Evolutionary conservation across 2,329 filamentous ascomycete genomes (phyloP), one percentile per base, ranked within the genome.

Genomic region (Botrytis paeoniae): DNA sequence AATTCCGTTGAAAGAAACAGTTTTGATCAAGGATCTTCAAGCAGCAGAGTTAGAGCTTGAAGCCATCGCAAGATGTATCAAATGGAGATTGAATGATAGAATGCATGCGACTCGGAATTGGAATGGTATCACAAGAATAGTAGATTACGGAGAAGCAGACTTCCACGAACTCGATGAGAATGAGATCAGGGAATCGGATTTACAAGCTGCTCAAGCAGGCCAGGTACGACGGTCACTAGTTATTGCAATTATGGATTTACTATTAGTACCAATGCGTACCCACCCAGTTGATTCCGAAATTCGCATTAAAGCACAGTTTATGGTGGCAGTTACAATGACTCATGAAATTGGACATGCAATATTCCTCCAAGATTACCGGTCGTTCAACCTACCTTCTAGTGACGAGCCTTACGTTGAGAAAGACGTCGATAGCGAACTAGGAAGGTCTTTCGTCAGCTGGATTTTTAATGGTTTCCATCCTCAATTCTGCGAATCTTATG

Each of bases 321-420:
- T 78, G 66, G 75, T 77, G 3, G 78, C 73, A 20, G 62, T 78
- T 3, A 79, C 79, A 25, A 77, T 80, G 66, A 74, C 74, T 3
- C 79, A 80, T 66, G 79, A 80, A 61, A 64, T 80, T 41, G 78
- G 75, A 1, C 78, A 80, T 74, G 73, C 73, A 3, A 74, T 79
- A 22, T 78, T 77, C 72, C 73, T 73, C 32, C 75, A 77, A 39
- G 76, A 79, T 70, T 78, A 75, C 39, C 59, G 74, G 43, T 76
- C 70, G 57, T 74, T 65, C 29, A 63, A 75, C 29, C 72, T 74
- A n/a, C 60, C 61, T 51, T 32, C 10, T 29, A 51, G 41, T 10
- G 48, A 72, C 10, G 77, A 79, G 60, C 78, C 78, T 9, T 78
- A 72, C 32, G 75, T 78, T 62, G 74, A 41, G 3, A 72, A 76